Percentiles rank a stretch among this genome's conserved stretches.
phyloP scores from a whole-genome alignment of 2,329 filamentous ascomycete genomes.

The Pseudomassariella vexata region DNA sequence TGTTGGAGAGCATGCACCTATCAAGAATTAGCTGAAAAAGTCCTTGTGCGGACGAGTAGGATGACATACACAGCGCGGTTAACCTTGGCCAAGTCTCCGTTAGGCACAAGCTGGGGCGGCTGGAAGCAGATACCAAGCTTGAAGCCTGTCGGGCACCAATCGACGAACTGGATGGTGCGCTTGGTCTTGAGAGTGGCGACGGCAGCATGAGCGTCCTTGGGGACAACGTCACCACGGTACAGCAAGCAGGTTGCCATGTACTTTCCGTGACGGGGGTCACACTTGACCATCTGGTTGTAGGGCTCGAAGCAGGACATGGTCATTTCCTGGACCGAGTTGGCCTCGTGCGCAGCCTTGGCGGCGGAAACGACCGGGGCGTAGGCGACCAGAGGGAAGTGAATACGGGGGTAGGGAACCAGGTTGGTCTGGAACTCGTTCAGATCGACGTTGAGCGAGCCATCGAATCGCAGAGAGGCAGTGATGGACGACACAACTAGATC shows the following conservation, averaged over 20 bases:
- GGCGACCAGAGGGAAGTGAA: conserved; percentile 97
- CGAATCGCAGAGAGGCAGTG: conserved; percentile 96
- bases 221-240: conserved; percentile 97
- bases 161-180: conserved; percentile 98
- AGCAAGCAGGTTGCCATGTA: conserved; percentile 99
- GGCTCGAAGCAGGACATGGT: conserved; percentile 99
- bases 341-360: conserved; percentile 93
- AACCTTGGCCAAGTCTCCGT: conserved; percentile 95
- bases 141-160: conserved; percentile 99
- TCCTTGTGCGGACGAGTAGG: neutral
- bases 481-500: conserved; percentile 87
- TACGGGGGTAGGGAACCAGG: conserved; percentile 96
- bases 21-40: conserved; percentile 2
- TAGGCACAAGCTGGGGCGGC: conserved; percentile 90
- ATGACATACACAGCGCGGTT: conserved; percentile 88
- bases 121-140: conserved; percentile 99
- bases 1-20: conserved; percentile 98
- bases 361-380: conserved; percentile 93
- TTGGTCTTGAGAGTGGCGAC: conserved; percentile 98
- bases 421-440: conserved; percentile 99
- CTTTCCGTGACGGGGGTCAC: conserved; percentile 96
- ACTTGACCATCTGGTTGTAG: conserved; percentile 99
- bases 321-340: conserved; percentile 97
- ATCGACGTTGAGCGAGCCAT: conserved; percentile 98
- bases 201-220: conserved; percentile 88